These are phyloP conservation scores for Solanum aculeatissimum DNA, from an alignment of 305 asterid species.

Conservation along the genomic window DNA sequence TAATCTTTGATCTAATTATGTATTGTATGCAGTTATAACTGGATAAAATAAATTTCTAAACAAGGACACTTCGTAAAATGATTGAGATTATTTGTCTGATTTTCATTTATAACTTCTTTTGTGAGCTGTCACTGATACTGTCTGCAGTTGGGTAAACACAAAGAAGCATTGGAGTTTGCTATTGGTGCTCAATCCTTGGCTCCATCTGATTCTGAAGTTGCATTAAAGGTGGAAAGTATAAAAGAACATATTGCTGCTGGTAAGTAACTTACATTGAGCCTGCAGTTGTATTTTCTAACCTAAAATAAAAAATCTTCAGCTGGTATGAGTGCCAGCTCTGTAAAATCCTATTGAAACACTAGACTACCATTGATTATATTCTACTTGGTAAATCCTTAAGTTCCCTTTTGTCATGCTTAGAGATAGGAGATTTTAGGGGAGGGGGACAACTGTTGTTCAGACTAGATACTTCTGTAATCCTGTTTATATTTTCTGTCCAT, in stretches of 20 bases:
- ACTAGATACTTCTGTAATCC: background rate
- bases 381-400: background rate
- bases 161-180: conserved; percentile 84
- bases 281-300: background rate
- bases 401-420: background rate
- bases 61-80: background rate
- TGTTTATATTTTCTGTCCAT: background rate
- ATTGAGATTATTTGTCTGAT: background rate
- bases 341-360: background rate
- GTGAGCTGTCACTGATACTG: conserved; percentile 11
- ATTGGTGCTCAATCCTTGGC: conserved; percentile 57
- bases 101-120: conserved; percentile 1
- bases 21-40: background rate
- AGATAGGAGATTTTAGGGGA: background rate
- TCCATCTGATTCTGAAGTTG: conserved; percentile 54
- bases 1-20: background rate
- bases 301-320: background rate
- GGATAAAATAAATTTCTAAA: background rate
- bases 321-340: background rate
- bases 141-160: conserved; percentile 67
- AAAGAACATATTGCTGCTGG: conserved; percentile 63
- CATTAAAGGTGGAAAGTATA: conserved; percentile 53
- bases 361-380: background rate
- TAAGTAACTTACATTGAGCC: conserved; percentile 12
- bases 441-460: background rate